Conservation (phyloP, 345 rosid species). For the Erysimum cheiranthoides region DNA sequence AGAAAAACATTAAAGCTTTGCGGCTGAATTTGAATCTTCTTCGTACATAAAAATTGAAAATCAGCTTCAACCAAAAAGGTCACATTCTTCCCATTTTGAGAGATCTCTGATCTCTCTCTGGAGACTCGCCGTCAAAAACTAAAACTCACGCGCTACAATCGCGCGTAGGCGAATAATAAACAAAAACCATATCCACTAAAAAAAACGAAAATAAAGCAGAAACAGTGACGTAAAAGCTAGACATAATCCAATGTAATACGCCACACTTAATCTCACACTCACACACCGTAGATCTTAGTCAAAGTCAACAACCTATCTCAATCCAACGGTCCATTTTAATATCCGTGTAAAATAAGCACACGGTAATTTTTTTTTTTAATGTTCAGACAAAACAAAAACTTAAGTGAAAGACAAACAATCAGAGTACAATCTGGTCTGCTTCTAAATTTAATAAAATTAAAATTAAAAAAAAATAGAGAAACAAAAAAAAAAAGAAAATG, state of each 20-base stretch:
- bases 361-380: not conserved
- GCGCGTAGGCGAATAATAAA: slow-evolving; percentile 7
- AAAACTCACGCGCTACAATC: not conserved
- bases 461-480: not conserved
- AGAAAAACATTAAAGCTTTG: no score
- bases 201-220: not conserved
- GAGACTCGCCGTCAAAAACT: not conserved
- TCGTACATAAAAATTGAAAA: not conserved
- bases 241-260: not conserved
- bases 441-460: slow-evolving; percentile 10
- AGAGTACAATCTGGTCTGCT: slow-evolving; percentile 43
- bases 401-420: slow-evolving; percentile 30
- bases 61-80: not conserved
- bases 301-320: not conserved
- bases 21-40: not conserved
- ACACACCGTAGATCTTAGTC: slow-evolving; percentile 25
- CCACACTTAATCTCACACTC: not conserved
- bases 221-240: slow-evolving; percentile 37
- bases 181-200: slow-evolving; percentile 23
- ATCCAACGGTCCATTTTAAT: slow-evolving; percentile 24
- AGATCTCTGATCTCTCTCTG: not conserved
- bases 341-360: slow-evolving; percentile 27
- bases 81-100: not conserved
- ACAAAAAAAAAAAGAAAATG: not conserved
- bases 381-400: not conserved